Percentiles rank a stretch among this genome's conserved stretches.
phyloP scores from a whole-genome alignment of 1,139 yeast species.

The Hemisphaericaspora subhashii region DNA sequence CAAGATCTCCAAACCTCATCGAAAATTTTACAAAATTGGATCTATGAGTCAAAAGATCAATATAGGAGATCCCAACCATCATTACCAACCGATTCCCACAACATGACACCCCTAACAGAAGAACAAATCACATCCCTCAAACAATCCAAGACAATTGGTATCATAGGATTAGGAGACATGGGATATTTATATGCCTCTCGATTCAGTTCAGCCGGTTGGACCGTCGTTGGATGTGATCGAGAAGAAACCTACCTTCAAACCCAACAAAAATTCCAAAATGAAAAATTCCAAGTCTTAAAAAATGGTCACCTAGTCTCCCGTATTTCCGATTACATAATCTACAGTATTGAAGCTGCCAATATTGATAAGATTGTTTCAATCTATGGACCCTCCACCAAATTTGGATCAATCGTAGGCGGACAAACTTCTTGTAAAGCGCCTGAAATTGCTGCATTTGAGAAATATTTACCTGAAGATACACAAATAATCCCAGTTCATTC shows the following conservation, averaged over 20 bases:
- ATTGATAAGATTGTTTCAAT: slow-evolving; percentile 66
- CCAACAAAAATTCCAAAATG: slow-evolving; percentile 38
- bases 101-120: slow-evolving; percentile 12
- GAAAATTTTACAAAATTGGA: too few relatives aligned
- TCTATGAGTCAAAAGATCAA: too few relatives aligned
- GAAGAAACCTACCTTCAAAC: slow-evolving; percentile 62
- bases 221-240: slow-evolving; percentile 85
- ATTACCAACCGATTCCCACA: background rate
- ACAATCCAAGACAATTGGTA: slow-evolving; percentile 63
- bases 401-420: slow-evolving; percentile 94
- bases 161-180: slow-evolving; percentile 97
- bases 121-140: slow-evolving; percentile 11
- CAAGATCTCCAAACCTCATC: too few relatives aligned
- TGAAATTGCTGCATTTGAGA: slow-evolving; percentile 84
- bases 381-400: slow-evolving; percentile 86
- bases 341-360: slow-evolving; percentile 88
- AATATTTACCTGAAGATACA: slow-evolving; percentile 68
- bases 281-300: slow-evolving; percentile 52
- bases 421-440: slow-evolving; percentile 95
- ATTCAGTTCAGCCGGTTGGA: slow-evolving; percentile 85
- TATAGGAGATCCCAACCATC: too few relatives aligned
- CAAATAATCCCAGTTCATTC: slow-evolving; percentile 88
- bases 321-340: slow-evolving; percentile 74
- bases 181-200: slow-evolving; percentile 81
- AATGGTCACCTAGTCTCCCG: slow-evolving; percentile 88